A percentile compares a stretch with the other conserved stretches of the same genome.
These are phyloP conservation scores for Phytophthora parvispora DNA, from an alignment of 352 stramenopile species.

Conservation along the genomic window DNA sequence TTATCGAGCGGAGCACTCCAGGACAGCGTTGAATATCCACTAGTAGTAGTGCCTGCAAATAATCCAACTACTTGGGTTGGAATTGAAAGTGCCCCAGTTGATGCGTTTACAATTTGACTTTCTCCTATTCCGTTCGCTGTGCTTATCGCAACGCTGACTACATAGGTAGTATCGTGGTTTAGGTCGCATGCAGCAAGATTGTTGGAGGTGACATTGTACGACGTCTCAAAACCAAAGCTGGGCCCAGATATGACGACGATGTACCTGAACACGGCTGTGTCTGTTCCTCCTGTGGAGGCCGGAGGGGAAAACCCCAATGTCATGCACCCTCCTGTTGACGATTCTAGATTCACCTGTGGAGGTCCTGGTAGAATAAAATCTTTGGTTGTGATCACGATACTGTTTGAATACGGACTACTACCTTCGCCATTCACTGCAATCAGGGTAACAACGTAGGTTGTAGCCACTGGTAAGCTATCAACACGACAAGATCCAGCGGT, in stretches of 20 bases:
- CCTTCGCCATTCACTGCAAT: conserved; percentile 45
- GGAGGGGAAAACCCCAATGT: neutral
- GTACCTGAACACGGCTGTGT: conserved; percentile 25
- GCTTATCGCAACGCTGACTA: conserved; percentile 19
- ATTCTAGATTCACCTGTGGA: conserved; percentile 30
- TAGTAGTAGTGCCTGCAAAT: conserved; percentile 8
- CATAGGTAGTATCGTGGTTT: conserved; percentile 35
- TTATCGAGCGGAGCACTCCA: conserved; percentile 45
- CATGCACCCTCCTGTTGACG: conserved; percentile 25
- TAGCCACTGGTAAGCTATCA: conserved; percentile 36
- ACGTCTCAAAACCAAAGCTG: neutral
- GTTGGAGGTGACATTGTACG: neutral
- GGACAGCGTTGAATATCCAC: conserved; percentile 32
- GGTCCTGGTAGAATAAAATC: conserved; percentile 28
- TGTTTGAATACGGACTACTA: conserved; percentile 31
- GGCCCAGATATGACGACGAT: conserved; percentile 5
- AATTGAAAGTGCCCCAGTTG: conserved; percentile 26
- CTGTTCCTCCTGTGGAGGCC: conserved; percentile 42
- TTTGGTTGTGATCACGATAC: conserved; percentile 22
- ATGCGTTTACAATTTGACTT: conserved; percentile 11
- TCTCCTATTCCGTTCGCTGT: conserved; percentile 40
- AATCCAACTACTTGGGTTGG: conserved; percentile 35
- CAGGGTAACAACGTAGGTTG: conserved; percentile 42
- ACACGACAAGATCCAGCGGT: conserved; percentile 25
- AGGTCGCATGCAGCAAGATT: conserved; percentile 26